Base-by-base conservation (phyloP, 495 filamentous ascomycete species). In the Penicillium soppii region DNA sequence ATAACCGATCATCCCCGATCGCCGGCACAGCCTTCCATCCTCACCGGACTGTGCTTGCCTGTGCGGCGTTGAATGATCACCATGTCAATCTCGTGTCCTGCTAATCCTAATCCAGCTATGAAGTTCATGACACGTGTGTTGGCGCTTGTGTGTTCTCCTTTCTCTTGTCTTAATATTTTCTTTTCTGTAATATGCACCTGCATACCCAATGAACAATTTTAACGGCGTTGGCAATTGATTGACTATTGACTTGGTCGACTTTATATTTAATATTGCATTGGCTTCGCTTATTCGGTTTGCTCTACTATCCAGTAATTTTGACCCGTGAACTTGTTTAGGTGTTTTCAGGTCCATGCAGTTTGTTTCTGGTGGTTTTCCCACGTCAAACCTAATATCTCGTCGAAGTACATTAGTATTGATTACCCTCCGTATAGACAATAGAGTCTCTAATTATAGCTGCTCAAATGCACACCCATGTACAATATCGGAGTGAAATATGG, bases 11-110 rank as follows among this genome's bases (percentile, higher is more conserved):
- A 30, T 78, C 86, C 1, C 87, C 95, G 1, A 95, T 97, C 43
- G 79, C 89, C n/a, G 74, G 86, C 35, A 92, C 92, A 3, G 87
- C 91, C 0, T 99, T 97, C 77, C 94, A 99, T 69, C 94, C 94
- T 4, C 94, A 99, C 62, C 85, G 89, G 15, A 94, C 95, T 75
- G 81, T 97, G 68, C 74, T 99, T 43, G 94, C 90, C 16, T 91
- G 85, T 52, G 86, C 90, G 0, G 89, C 74, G 16, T 56, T 77
- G 52, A 69, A 75, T 47, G 74, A 77, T 57, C 64, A 75, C 42
- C 74, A 77, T 47, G 66, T 77, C 53, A 77, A 77, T 38, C 58
- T 77, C 17, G 70, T 77, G 37, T 62, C 58, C 45, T 77, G 74
- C 55, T 77, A 71, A 63, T 65, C 42, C 23, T 22, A 47, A 39